phyloP scores from a whole-genome alignment of 1,139 yeast species.

The Protomyces inundatus region DNA sequence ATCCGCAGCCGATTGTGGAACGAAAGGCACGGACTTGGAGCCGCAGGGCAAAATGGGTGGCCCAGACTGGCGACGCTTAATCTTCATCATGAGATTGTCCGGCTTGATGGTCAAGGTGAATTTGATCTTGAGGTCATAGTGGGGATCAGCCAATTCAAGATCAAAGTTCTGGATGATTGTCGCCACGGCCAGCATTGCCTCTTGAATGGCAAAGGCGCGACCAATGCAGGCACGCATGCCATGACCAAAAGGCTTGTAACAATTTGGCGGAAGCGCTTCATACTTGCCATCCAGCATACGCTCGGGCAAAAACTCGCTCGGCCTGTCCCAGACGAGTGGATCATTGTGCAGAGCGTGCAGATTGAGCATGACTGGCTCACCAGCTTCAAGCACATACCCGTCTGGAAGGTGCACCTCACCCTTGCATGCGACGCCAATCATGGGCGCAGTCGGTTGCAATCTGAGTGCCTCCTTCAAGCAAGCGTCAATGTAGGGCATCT shows the following conservation, averaged over 20 bases:
- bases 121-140: conserved; percentile 14
- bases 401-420: conserved; percentile 17
- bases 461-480: conserved; percentile 23
- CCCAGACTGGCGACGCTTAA: conserved; percentile 18
- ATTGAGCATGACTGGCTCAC: conserved; percentile 15
- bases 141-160: conserved; percentile 21
- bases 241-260: conserved; percentile 24
- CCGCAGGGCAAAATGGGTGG: conserved; percentile 14
- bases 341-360: conserved; percentile 20
- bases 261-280: conserved; percentile 16
- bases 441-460: conserved; percentile 22
- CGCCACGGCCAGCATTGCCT: conserved; percentile 22
- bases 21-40: background rate
- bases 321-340: conserved; percentile 18
- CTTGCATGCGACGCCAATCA: conserved; percentile 14
- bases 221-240: conserved; percentile 27
- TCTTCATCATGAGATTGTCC: conserved; percentile 16
- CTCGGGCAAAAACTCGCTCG: conserved; percentile 24
- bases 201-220: conserved; percentile 26
- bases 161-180: conserved; percentile 22
- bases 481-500: conserved; percentile 25
- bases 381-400: conserved; percentile 18
- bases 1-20: conserved; percentile 15
- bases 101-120: conserved; percentile 25
- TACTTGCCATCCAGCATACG: conserved; percentile 23